Conservation (phyloP, 495 filamentous ascomycete species). For the Talaromyces thailandensis region DNA sequence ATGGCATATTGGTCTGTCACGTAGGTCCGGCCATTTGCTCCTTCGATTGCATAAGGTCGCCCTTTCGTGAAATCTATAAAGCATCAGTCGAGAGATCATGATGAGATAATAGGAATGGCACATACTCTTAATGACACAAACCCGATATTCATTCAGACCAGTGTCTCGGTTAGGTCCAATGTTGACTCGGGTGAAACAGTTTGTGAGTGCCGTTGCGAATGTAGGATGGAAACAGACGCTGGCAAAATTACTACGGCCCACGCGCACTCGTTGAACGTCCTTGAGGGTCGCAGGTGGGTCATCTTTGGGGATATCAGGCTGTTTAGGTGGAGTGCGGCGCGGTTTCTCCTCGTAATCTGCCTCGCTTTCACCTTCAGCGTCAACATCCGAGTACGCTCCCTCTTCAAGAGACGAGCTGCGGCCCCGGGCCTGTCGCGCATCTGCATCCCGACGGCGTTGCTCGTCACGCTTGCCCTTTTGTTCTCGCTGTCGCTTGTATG, state of each 20-base stretch:
- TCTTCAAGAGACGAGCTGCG: constrained; percentile 24
- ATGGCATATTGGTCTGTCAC: constrained; percentile 67
- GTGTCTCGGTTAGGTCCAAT: constrained; percentile 62
- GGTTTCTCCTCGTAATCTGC: constrained; percentile 58
- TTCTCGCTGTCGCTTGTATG: constrained; percentile 74
- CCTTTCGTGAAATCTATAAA: constrained; percentile 62
- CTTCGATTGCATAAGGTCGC: constrained; percentile 70
- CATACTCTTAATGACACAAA: constrained; percentile 78
- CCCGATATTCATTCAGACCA: constrained; percentile 66
- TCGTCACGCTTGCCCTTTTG: constrained; percentile 66
- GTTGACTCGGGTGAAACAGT: constrained; percentile 74
- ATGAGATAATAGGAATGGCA: background rate
- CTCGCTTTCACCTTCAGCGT: constrained; percentile 73
- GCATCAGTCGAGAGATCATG: background rate
- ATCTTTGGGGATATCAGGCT: constrained; percentile 34
- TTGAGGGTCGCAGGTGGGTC: constrained; percentile 59
- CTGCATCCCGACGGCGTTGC: constrained; percentile 57
- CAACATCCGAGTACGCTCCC: constrained; percentile 48
- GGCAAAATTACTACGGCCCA: constrained; percentile 73
- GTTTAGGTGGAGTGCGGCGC: constrained; percentile 18
- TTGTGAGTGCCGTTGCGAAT: constrained; percentile 69
- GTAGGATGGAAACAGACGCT: constrained; percentile 85
- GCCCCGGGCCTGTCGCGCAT: constrained; percentile 27
- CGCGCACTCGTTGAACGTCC: constrained; percentile 71
- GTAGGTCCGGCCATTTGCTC: constrained; percentile 58